Base-by-base conservation (phyloP, 352 stramenopile genomes). In the Phytophthora multivora region DNA sequence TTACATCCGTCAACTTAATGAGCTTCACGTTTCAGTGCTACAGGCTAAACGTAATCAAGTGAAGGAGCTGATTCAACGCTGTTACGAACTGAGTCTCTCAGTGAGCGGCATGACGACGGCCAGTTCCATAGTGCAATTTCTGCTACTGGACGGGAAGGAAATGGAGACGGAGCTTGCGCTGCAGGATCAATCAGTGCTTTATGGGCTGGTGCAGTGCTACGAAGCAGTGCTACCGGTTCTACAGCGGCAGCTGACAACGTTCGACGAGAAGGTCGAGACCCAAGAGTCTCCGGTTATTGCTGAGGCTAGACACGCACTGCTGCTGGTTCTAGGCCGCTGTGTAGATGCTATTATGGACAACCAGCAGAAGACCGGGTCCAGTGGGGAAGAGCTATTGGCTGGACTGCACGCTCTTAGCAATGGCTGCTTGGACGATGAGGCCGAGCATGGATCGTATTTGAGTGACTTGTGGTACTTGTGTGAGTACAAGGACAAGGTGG, bases 391-490 rank as follows among this genome's bases (percentile, higher is more conserved):
- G 16, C 41, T 92, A 23, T 49, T 93, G 35, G 75, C 73, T 28
- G 78, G 86, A 28, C 52, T 95, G 5, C 80, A 95, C 52, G 63
- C 73, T 47, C 51, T 93, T 5, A 86, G 79, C 18, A 80, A 89
- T 56, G 76, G 79, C 42, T 80, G 70, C 7, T 55, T 80, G 30
- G 69, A 84, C 4, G 61, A 88, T 3, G 63, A 73, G 2, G 59
- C 66, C 0, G 83, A 95, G 51, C 72, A 83, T 30, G 86, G 83
- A 12, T 89, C 83, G 54, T 87, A 80, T 33, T 26, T 95, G 42
- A 91, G 81, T 33, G 86, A 95, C 59, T 51, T 92, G 19, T 91
- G 81, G 80, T 63, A 80, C 51, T 56, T 91, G 13, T 86, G 71
- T 28, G 66, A 69, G 23, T 89, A 88, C 57, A 86, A 93, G 68